These are phyloP conservation scores for Tuber magnatum DNA, from an alignment of 495 filamentous ascomycete species.

Conservation along the genomic window DNA sequence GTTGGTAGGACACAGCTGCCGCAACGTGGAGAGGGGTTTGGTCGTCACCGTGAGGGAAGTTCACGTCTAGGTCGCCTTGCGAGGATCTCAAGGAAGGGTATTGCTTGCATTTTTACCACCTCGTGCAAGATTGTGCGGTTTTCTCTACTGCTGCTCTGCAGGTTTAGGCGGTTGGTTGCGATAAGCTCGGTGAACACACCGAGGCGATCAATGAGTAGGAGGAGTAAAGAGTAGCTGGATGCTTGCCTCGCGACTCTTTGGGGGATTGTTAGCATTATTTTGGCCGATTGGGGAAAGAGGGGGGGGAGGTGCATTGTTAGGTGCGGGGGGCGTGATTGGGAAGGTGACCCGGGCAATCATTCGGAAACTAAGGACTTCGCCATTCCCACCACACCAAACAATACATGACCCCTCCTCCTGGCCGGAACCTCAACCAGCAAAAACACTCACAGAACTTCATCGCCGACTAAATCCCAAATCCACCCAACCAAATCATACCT, in stretches of 20 bases:
- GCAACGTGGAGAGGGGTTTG: background rate
- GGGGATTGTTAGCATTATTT: background rate
- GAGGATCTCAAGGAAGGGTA: background rate
- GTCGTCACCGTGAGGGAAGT: background rate
- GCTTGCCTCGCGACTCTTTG: background rate
- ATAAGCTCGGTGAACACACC: background rate
- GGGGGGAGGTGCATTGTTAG: background rate
- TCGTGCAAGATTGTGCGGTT: background rate
- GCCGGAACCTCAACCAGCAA: background rate
- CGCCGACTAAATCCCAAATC: background rate
- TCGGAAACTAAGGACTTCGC: background rate
- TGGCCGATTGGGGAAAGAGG: background rate
- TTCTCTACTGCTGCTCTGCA: background rate
- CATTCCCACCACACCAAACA: background rate
- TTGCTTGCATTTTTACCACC: background rate
- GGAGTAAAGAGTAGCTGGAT: background rate
- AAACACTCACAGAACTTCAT: background rate
- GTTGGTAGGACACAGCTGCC: background rate
- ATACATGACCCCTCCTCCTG: background rate
- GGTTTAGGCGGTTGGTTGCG: background rate
- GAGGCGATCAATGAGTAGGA: background rate
- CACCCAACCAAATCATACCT: background rate
- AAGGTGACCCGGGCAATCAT: background rate
- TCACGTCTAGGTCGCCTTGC: background rate
- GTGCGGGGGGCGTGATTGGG: background rate